Evolutionary conservation across 169 alveolate species (phyloP).

Genomic region (Eimeria brunetti): DNA sequence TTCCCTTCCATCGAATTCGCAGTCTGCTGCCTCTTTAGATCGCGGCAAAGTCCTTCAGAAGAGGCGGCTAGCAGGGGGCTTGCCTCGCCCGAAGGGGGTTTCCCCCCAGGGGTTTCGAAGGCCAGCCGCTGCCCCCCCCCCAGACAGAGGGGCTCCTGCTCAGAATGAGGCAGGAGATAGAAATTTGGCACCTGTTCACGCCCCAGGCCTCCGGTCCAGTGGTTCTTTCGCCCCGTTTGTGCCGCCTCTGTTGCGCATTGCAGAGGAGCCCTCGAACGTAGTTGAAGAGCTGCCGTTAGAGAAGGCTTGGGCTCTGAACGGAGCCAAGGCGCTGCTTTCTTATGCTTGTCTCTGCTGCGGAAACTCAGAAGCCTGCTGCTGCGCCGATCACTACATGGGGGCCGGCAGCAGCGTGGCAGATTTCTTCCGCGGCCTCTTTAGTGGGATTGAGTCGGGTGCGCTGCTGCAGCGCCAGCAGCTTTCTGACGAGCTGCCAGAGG

Average conservation of each 20-base stretch:
- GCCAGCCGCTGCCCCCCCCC: background rate
- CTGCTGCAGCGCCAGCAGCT: background rate
- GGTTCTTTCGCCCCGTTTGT: background rate
- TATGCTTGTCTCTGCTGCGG: conserved; percentile 44
- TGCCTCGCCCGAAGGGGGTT: conserved; percentile 44
- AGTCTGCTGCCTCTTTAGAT: background rate
- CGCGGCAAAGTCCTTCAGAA: background rate
- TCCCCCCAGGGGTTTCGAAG: background rate
- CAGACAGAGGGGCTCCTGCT: background rate
- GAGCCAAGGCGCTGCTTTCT: conserved; percentile 20
- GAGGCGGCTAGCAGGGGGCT: conserved; percentile 60
- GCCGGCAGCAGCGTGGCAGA: conserved; percentile 1
- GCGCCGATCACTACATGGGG: background rate
- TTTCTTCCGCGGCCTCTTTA: background rate
- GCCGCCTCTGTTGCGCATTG: background rate
- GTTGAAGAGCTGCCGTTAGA: background rate
- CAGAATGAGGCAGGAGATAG: background rate
- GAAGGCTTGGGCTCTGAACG: conserved; percentile 12
- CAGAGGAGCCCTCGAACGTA: background rate
- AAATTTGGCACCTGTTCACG: background rate
- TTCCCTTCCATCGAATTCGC: background rate
- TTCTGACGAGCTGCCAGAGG: background rate
- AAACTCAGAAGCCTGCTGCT: background rate
- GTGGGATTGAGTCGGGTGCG: background rate
- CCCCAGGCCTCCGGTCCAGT: background rate